Percentiles rank a stretch among this genome's conserved stretches.
phyloP scores from a whole-genome alignment of 768 basidiomycete genomes.

The Phanerodontia chrysosporium region DNA sequence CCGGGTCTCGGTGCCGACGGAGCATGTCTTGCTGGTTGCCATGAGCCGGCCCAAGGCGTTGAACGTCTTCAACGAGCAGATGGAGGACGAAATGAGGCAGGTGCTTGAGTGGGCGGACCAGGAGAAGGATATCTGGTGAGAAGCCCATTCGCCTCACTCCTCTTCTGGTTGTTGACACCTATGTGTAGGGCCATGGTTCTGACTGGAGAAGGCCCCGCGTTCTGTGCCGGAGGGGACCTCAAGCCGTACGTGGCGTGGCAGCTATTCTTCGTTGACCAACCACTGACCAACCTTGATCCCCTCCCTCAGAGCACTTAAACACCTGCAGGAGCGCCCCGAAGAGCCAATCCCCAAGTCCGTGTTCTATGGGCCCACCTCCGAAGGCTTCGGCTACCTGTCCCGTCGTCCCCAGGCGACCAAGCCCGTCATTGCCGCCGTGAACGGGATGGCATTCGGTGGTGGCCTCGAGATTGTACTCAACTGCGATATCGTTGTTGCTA shows the following conservation, averaged over 20 bases:
- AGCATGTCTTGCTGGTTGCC: conserved; percentile 49
- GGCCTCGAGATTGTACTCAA: conserved; percentile 47
- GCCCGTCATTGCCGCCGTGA: conserved; percentile 77
- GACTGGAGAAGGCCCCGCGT: conserved; percentile 66
- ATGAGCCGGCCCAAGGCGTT: conserved; percentile 65
- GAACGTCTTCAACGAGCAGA: conserved; percentile 66
- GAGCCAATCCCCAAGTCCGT: neutral
- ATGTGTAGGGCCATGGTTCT: conserved; percentile 63
- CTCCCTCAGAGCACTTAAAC: neutral
- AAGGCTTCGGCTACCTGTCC: conserved; percentile 74
- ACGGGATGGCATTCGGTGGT: conserved; percentile 47
- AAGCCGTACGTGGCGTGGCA: conserved; percentile 61
- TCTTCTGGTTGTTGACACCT: too few species aligned
- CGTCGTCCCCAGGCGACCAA: conserved; percentile 57
- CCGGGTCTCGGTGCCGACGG: conserved; percentile 36
- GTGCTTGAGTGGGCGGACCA: conserved; percentile 72
- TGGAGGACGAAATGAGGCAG: conserved; percentile 46
- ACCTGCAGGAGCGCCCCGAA: neutral
- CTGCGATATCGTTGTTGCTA: conserved; percentile 72
- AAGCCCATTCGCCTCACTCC: neutral
- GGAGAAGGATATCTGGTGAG: conserved; percentile 63
- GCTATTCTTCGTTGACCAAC: too few species aligned
- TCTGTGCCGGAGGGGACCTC: conserved; percentile 79
- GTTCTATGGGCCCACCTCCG: conserved; percentile 17
- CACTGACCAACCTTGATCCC: too few species aligned